A percentile compares a stretch with the other conserved stretches of the same genome.
These are phyloP conservation scores for Scheffersomyces titani DNA, from an alignment of 1,139 yeast genomes.

Conservation along the genomic window DNA sequence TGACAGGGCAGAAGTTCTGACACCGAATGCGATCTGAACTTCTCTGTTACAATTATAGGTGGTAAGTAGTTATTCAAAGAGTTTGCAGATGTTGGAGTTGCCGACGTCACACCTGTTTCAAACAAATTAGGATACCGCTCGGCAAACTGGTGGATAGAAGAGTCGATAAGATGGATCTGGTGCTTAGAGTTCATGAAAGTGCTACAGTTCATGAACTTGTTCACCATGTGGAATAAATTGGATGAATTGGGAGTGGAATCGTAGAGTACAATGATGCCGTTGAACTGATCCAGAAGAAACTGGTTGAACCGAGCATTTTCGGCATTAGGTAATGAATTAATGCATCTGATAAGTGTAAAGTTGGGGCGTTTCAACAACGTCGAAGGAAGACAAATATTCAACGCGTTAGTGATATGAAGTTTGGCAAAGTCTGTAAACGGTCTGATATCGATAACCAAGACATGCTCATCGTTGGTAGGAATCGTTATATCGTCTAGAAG, in stretches of 20 bases:
- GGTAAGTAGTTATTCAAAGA: neutral
- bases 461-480: conserved; percentile 4
- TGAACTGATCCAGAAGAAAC: conserved; percentile 6
- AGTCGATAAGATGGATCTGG: conserved; percentile 30
- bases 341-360: conserved; percentile 56
- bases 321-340: conserved; percentile 54
- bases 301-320: conserved; percentile 35
- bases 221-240: conserved; percentile 45
- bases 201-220: conserved; percentile 43
- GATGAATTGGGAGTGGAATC: conserved; percentile 35
- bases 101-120: conserved; percentile 11
- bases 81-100: conserved; percentile 5
- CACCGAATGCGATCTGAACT: neutral
- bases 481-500: conserved; percentile 1
- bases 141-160: conserved; percentile 33
- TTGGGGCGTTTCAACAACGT: conserved; percentile 71
- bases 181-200: conserved; percentile 26
- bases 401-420: conserved; percentile 53
- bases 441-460: conserved; percentile 64
- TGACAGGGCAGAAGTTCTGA: neutral
- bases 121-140: conserved; percentile 18
- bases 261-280: conserved; percentile 27
- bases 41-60: neutral
- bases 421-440: conserved; percentile 65
- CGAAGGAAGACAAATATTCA: conserved; percentile 75